Percentiles rank a stretch among this genome's conserved stretches.
phyloP scores from a whole-genome alignment of 2,329 filamentous ascomycete species.

The Drechslerella stenobrocha region DNA sequence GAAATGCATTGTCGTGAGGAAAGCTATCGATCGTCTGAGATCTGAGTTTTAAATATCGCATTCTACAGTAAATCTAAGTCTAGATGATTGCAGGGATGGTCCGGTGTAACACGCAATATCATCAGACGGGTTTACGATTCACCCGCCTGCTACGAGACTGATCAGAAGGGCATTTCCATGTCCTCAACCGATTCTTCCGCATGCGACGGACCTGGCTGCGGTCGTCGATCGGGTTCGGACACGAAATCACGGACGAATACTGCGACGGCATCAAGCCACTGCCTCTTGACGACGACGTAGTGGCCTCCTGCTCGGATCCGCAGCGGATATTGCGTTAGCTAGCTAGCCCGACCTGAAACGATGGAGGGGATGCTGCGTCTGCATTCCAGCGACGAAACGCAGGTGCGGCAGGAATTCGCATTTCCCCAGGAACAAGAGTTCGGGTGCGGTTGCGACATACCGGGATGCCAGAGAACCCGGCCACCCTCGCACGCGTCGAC shows the following conservation, averaged over 20 bases:
- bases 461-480: constrained; percentile 68
- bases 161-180: constrained; percentile 67
- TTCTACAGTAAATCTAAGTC: too few species aligned
- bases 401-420: too few species aligned
- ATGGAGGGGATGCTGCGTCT: background rate
- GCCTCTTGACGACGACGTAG: constrained; percentile 67
- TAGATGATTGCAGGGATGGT: too few species aligned
- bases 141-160: too few species aligned
- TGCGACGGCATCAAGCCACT: constrained; percentile 65
- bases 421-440: background rate
- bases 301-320: constrained; percentile 59
- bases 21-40: too few species aligned
- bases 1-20: too few species aligned
- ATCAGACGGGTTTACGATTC: too few species aligned
- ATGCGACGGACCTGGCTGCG: constrained; percentile 51
- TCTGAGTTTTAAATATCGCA: too few species aligned
- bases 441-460: constrained; percentile 53
- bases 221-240: constrained; percentile 54
- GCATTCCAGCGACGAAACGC: too few species aligned
- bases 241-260: constrained; percentile 64
- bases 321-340: background rate
- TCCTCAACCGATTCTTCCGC: constrained; percentile 65
- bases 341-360: background rate
- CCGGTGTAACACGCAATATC: background rate
- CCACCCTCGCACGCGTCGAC: constrained; percentile 62